A percentile compares a stretch with the other conserved stretches of the same genome.
Evolutionary conservation across 164 flowering plant species (phyloP).

Genomic region (Platanus orientalis): DNA sequence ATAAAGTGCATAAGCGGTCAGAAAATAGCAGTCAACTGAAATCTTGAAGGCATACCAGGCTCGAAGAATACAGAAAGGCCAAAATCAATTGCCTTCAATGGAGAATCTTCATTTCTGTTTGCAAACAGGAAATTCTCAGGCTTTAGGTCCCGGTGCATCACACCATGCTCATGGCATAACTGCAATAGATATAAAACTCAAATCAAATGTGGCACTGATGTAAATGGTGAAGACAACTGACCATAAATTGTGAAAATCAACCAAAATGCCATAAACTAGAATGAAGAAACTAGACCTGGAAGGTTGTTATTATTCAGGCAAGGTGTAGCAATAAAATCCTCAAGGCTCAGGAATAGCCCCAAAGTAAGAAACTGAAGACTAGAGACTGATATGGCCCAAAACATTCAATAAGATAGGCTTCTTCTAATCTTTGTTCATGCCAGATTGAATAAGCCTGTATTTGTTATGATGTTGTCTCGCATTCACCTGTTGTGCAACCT

Average conservation of each 20-base stretch:
- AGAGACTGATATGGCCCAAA: too few relatives aligned
- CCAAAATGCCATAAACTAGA: too few relatives aligned
- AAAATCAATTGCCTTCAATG: conserved; percentile 62
- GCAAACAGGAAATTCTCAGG: conserved; percentile 71
- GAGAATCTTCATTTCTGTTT: conserved; percentile 32
- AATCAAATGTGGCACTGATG: not conserved
- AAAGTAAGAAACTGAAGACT: too few relatives aligned
- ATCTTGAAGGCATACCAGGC: conserved; percentile 36
- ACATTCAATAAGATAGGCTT: too few relatives aligned
- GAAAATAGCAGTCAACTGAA: not conserved
- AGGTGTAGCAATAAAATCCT: too few relatives aligned
- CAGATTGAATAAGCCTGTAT: too few relatives aligned
- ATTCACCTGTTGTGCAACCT: too few relatives aligned
- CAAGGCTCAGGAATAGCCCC: too few relatives aligned
- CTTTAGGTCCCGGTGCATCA: conserved; percentile 66
- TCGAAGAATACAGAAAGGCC: conserved; percentile 63
- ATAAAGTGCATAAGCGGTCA: not conserved
- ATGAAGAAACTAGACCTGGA: too few relatives aligned
- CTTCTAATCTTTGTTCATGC: too few relatives aligned
- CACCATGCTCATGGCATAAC: conserved; percentile 65
- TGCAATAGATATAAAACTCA: conserved; percentile 16
- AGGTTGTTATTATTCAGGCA: too few relatives aligned
- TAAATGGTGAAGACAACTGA: not conserved
- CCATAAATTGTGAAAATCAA: not conserved
- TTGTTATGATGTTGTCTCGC: too few relatives aligned